Conservation (phyloP, 1,284 basidiomycete species). For the Ganoderma sinense region DNA sequence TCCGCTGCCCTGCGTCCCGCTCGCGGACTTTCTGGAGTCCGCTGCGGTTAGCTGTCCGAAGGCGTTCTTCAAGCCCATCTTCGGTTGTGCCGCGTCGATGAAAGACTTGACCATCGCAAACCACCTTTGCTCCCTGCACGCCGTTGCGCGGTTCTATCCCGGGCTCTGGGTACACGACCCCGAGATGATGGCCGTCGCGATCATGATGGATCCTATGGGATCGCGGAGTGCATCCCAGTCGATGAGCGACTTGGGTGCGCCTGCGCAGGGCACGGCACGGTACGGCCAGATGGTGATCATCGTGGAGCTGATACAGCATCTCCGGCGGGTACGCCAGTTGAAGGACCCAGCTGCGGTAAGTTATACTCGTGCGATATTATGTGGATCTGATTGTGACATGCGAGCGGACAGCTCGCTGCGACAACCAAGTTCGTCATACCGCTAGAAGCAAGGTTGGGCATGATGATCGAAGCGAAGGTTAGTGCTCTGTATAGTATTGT, state of each 20-base stretch:
- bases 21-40: slow-evolving; percentile 58
- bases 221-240: slow-evolving; percentile 30
- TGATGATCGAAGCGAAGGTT: slow-evolving; percentile 71
- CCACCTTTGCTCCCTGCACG: slow-evolving; percentile 62
- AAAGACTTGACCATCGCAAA: slow-evolving; percentile 64
- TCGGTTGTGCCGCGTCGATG: slow-evolving; percentile 70
- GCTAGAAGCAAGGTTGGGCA: slow-evolving; percentile 65
- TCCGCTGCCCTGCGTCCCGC: slow-evolving; percentile 47
- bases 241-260: slow-evolving; percentile 33
- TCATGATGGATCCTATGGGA: slow-evolving; percentile 59
- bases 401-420: slow-evolving; percentile 42
- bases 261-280: slow-evolving; percentile 55
- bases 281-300: slow-evolving; percentile 72
- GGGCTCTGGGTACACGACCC: slow-evolving; percentile 77
- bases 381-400: not conserved
- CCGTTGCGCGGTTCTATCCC: slow-evolving; percentile 60
- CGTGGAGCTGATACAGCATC: slow-evolving; percentile 65
- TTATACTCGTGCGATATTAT: not conserved
- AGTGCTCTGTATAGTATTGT: slow-evolving; percentile 9
- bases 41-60: slow-evolving; percentile 65
- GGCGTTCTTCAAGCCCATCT: slow-evolving; percentile 79
- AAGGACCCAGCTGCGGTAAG: slow-evolving; percentile 50
- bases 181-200: slow-evolving; percentile 79
- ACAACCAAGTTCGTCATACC: slow-evolving; percentile 57
- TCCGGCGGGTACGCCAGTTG: slow-evolving; percentile 52